phyloP scores from a whole-genome alignment of 1,139 yeast genomes.

The Groenewaldozyma sp. region DNA sequence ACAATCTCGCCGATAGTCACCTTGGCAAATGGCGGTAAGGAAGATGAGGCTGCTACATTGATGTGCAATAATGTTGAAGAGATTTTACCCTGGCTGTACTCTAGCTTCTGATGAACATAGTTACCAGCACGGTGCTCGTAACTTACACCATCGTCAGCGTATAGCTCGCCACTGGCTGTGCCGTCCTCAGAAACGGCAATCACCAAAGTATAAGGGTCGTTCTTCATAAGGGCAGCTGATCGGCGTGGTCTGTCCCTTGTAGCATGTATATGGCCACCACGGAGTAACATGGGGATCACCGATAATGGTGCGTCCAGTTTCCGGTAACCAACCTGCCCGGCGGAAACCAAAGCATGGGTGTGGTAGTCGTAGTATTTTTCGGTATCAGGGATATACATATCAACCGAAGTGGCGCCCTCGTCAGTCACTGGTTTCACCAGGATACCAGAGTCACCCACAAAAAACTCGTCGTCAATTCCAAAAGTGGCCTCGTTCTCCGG shows the following conservation, averaged over 20 bases:
- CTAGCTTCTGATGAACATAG: conserved; percentile 14
- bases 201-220: conserved; percentile 76
- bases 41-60: conserved; percentile 2
- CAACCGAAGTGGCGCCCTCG: conserved; percentile 38
- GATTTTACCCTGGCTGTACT: conserved; percentile 31
- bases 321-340: conserved; percentile 25
- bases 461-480: conserved; percentile 75
- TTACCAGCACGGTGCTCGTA: conserved; percentile 39
- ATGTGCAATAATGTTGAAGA: conserved; percentile 49
- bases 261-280: conserved; percentile 69
- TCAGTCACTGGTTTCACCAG: conserved; percentile 75
- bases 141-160: conserved; percentile 82
- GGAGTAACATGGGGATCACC: conserved; percentile 61
- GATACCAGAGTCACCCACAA: conserved; percentile 62
- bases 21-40: conserved; percentile 9
- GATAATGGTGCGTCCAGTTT: conserved; percentile 39
- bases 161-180: conserved; percentile 47
- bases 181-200: conserved; percentile 45
- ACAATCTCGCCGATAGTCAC: conserved; percentile 48
- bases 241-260: conserved; percentile 71
- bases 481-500: conserved; percentile 45
- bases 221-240: conserved; percentile 62
- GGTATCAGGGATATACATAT: conserved; percentile 56
- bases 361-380: conserved; percentile 41
- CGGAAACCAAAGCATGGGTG: conserved; percentile 38